phyloP scores from a whole-genome alignment of 352 stramenopile genomes.

The Globisporangium orthogonon region DNA sequence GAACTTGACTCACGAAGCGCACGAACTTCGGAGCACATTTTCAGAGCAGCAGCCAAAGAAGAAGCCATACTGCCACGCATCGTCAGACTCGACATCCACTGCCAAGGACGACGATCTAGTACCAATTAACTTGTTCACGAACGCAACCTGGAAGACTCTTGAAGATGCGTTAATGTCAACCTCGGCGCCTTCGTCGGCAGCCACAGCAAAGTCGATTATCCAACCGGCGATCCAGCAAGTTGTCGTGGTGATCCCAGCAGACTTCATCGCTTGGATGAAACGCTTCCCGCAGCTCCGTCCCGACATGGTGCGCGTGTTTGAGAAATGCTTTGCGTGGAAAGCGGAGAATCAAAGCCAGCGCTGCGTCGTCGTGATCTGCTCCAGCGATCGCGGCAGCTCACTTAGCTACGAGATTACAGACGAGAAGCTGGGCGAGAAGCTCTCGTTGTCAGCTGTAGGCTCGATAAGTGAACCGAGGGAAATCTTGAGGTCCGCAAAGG shows the following conservation, averaged over 20 bases:
- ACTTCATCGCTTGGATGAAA: conserved; percentile 37
- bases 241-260: conserved; percentile 40
- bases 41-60: conserved; percentile 8
- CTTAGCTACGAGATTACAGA: conserved; percentile 50
- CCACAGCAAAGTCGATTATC: conserved; percentile 7
- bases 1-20: conserved; percentile 50
- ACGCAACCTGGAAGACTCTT: conserved; percentile 52
- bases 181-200: background rate
- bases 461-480: conserved; percentile 45
- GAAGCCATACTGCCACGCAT: background rate
- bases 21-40: conserved; percentile 17
- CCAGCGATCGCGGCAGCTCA: conserved; percentile 23
- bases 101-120: background rate
- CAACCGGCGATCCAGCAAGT: conserved; percentile 38
- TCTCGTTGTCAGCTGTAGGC: conserved; percentile 39
- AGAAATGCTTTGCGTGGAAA: conserved; percentile 73
- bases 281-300: conserved; percentile 26
- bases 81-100: background rate
- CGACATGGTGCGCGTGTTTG: conserved; percentile 45
- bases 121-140: conserved; percentile 35
- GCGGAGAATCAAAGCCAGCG: conserved; percentile 20
- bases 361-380: conserved; percentile 37
- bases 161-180: conserved; percentile 35
- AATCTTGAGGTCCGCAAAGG: conserved; percentile 17
- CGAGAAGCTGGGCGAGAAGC: conserved; percentile 46